Evolutionary conservation across 345 rosid genomes (phyloP).

Genomic region (Arabidopsis thaliana): DNA sequence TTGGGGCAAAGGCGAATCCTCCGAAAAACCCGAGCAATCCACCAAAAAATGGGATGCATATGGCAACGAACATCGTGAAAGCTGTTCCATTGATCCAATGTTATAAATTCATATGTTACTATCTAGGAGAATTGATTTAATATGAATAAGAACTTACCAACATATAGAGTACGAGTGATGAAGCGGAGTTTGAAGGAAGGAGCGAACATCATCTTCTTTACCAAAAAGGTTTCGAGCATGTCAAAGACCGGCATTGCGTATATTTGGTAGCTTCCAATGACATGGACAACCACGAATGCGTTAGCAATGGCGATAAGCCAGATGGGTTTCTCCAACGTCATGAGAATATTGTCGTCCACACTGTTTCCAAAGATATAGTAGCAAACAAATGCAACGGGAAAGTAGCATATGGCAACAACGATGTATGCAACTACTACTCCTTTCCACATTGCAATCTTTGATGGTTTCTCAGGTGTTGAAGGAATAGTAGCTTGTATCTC

Average conservation of each 20-base stretch:
- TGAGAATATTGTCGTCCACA: slow-evolving; percentile 74
- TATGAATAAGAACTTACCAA: slow-evolving; percentile 53
- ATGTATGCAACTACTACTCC: slow-evolving; percentile 78
- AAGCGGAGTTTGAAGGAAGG: slow-evolving; percentile 67
- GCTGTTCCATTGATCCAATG: slow-evolving; percentile 47
- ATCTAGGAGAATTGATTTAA: neutral
- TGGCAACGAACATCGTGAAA: slow-evolving; percentile 69
- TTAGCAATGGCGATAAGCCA: slow-evolving; percentile 82
- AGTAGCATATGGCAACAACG: slow-evolving; percentile 75
- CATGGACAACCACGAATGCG: slow-evolving; percentile 77
- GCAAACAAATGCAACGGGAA: slow-evolving; percentile 75
- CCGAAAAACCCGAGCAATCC: slow-evolving; percentile 83
- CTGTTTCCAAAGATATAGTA: slow-evolving; percentile 62
- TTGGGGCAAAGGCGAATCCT: slow-evolving; percentile 89
- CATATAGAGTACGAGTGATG: slow-evolving; percentile 63
- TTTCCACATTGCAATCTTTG: slow-evolving; percentile 83
- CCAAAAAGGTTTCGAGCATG: slow-evolving; percentile 76
- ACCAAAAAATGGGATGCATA: slow-evolving; percentile 80
- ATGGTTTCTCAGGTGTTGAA: slow-evolving; percentile 82
- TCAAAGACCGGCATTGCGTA: slow-evolving; percentile 88
- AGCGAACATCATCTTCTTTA: slow-evolving; percentile 54
- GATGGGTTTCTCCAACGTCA: slow-evolving; percentile 62
- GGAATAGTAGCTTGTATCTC: slow-evolving; percentile 96
- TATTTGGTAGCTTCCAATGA: slow-evolving; percentile 87
- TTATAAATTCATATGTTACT: slow-evolving; percentile 9